These are phyloP conservation scores for Crotalaria pallida DNA, from an alignment of 306 rosid species.

Conservation along the genomic window DNA sequence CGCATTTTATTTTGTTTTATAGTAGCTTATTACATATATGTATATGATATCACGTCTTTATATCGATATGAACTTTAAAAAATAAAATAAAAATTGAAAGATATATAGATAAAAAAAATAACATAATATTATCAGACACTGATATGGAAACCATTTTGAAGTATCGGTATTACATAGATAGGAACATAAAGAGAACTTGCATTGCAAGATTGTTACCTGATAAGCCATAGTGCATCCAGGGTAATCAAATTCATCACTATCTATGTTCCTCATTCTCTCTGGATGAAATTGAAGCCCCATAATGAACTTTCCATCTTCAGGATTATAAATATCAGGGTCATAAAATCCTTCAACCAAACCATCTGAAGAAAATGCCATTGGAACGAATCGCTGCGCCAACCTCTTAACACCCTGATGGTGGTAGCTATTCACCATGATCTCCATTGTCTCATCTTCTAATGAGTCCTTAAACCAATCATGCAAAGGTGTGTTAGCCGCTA, in stretches of 20 bases:
- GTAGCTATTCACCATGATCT: conserved; percentile 46
- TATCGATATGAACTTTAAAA: too few relatives aligned
- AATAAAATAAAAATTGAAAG: too few relatives aligned
- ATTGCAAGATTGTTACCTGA: conserved; percentile 19
- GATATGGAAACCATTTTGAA: too few relatives aligned
- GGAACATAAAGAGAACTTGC: background rate
- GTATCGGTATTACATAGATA: too few relatives aligned
- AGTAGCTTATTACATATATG: too few relatives aligned
- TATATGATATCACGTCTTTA: too few relatives aligned
- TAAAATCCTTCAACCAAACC: conserved; percentile 47
- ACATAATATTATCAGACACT: too few relatives aligned
- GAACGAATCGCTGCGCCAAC: conserved; percentile 33
- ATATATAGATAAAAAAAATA: too few relatives aligned
- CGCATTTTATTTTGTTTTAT: background rate
- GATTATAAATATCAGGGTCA: conserved; percentile 29
- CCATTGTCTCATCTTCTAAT: conserved; percentile 25
- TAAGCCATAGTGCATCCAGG: conserved; percentile 35
- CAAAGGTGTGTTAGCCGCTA: conserved; percentile 22
- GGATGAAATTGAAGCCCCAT: conserved; percentile 51
- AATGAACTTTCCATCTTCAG: conserved; percentile 31
- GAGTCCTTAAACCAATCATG: conserved; percentile 41
- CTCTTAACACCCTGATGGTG: conserved; percentile 45
- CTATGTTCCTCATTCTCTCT: conserved; percentile 30
- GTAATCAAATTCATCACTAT: conserved; percentile 29
- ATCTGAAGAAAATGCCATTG: conserved; percentile 36